Evolutionary conservation across 345 rosid genomes (phyloP).

Genomic region (Citrus unshiu): DNA sequence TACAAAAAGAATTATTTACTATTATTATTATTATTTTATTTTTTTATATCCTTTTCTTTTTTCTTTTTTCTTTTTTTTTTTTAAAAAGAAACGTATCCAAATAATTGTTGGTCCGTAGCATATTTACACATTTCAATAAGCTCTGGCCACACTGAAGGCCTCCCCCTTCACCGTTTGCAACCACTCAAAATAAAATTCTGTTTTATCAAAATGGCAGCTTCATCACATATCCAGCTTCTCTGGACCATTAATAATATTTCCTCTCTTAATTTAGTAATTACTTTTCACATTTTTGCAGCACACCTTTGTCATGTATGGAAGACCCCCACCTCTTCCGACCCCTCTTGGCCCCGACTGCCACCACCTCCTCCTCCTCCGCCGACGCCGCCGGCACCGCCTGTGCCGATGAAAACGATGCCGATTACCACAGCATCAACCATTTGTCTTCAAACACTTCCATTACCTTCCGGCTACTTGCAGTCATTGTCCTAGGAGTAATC

Average conservation of each 20-base stretch:
- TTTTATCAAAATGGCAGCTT: background rate
- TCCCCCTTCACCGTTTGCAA: background rate
- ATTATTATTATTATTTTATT: background rate
- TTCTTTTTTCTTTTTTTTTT: fast-evolving
- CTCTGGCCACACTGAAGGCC: background rate
- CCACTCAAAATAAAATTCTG: background rate
- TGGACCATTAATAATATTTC: background rate
- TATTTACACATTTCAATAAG: background rate
- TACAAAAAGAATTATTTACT: too few relatives aligned
- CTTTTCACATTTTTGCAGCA: too few relatives aligned
- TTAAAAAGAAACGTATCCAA: background rate
- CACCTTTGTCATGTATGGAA: conserved; percentile 16
- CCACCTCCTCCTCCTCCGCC: background rate
- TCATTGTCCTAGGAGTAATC: conserved; percentile 38
- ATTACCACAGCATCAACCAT: background rate
- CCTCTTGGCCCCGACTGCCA: conserved; percentile 22
- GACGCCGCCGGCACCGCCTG: background rate
- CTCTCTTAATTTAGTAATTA: background rate
- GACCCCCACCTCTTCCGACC: conserved; percentile 29
- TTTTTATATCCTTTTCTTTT: background rate
- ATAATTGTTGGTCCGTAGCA: background rate
- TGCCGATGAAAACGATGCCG: background rate
- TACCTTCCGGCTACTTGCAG: conserved; percentile 29
- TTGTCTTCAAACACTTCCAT: conserved; percentile 15
- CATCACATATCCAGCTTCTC: background rate